A percentile compares a stretch with the other conserved stretches of the same genome.
phyloP scores from a whole-genome alignment of 1,284 basidiomycete genomes.

The Phlebopus sp. region DNA sequence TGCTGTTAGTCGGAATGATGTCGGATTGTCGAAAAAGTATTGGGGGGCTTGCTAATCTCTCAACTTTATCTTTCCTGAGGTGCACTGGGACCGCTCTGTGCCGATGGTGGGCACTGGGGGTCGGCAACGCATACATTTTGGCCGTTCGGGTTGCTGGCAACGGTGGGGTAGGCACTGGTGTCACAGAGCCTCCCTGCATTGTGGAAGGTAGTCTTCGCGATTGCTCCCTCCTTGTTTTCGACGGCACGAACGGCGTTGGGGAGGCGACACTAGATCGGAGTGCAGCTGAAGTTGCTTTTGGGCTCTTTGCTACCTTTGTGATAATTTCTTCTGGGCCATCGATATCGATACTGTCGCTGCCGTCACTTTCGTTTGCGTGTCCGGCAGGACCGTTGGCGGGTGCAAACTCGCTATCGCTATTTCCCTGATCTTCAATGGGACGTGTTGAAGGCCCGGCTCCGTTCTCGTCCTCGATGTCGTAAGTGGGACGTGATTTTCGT shows the following conservation, averaged over 20 bases:
- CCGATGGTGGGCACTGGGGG: conserved; percentile 61
- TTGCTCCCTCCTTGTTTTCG: conserved; percentile 18
- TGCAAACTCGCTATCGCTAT: conserved; percentile 45
- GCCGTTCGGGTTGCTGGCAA: conserved; percentile 36
- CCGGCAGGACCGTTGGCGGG: conserved; percentile 21
- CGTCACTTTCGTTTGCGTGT: conserved; percentile 8
- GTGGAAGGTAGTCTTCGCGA: conserved; percentile 23
- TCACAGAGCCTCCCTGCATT: conserved; percentile 19
- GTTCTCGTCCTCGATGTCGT: conserved; percentile 21
- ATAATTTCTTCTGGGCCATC: conserved; percentile 6
- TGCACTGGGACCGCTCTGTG: conserved; percentile 64
- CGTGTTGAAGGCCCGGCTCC: conserved; percentile 24
- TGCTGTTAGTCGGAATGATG: conserved; percentile 34
- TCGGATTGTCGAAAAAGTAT: conserved; percentile 29
- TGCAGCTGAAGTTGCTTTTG: background rate
- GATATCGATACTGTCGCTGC: conserved; percentile 22
- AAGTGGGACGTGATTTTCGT: conserved; percentile 34
- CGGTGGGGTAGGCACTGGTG: conserved; percentile 19
- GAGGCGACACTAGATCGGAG: background rate
- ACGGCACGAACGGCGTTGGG: background rate
- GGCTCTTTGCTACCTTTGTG: conserved; percentile 9
- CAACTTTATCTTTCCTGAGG: conserved; percentile 46
- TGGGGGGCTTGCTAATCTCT: conserved; percentile 52
- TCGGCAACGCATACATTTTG: conserved; percentile 54
- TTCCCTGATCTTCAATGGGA: conserved; percentile 23